A percentile compares a stretch with the other conserved stretches of the same genome.
These are phyloP conservation scores for Meripilus lineatus DNA, from an alignment of 1,284 basidiomycete genomes.

Conservation along the genomic window DNA sequence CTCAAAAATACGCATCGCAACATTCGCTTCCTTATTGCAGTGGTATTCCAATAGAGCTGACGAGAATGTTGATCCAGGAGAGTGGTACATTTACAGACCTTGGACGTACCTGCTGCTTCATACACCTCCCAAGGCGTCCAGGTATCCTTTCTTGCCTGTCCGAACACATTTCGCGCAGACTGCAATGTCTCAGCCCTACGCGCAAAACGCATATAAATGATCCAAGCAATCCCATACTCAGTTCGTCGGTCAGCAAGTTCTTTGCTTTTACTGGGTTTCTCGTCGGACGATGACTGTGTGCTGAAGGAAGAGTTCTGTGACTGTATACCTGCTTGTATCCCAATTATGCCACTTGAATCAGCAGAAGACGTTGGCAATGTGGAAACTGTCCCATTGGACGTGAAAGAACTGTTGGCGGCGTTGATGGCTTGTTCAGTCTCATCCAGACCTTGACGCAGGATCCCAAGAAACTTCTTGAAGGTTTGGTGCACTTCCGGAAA, in stretches of 20 bases:
- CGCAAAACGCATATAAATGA: conserved; percentile 92
- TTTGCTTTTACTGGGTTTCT: conserved; percentile 37
- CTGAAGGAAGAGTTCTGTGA: conserved; percentile 34
- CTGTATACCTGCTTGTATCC: no score
- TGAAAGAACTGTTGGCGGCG: conserved; percentile 36
- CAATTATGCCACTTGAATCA: conserved; percentile 1
- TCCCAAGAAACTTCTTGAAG: conserved; percentile 69
- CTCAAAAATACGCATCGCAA: conserved; percentile 93
- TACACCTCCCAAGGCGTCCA: conserved; percentile 92
- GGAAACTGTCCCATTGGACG: conserved; percentile 28
- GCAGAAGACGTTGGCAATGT: conserved; percentile 23
- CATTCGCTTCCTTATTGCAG: conserved; percentile 79
- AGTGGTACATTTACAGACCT: not conserved
- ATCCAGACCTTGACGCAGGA: conserved; percentile 72
- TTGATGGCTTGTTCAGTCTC: conserved; percentile 41
- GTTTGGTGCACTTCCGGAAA: conserved; percentile 61
- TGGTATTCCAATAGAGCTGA: conserved; percentile 95
- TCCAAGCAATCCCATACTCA: conserved; percentile 67
- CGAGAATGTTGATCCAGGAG: conserved; percentile 6
- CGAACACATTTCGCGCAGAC: conserved; percentile 76
- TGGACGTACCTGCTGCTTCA: conserved; percentile 78
- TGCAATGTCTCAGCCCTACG: conserved; percentile 83
- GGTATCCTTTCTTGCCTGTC: conserved; percentile 80
- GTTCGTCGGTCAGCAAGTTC: conserved; percentile 59
- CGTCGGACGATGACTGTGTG: conserved; percentile 40